Conservation (phyloP, 2,329 filamentous ascomycete genomes). For the Alternaria metachromatica region DNA sequence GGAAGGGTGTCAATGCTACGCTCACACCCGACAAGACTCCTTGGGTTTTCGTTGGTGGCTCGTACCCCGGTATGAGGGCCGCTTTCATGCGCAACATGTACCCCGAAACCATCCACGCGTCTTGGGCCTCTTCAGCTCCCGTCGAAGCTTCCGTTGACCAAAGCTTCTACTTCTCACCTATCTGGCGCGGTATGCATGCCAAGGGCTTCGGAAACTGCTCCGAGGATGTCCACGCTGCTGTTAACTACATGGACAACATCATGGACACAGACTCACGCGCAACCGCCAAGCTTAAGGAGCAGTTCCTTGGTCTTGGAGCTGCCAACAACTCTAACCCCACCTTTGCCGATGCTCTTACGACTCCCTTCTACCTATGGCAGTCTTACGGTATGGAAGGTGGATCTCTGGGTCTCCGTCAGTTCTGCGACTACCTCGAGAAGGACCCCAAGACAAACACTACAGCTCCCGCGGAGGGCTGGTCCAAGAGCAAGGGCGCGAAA, state of each 20-base stretch:
- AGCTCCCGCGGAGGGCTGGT: conserved; percentile 52
- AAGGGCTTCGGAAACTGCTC: conserved; percentile 57
- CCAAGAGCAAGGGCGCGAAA: conserved; percentile 49
- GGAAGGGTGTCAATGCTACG: conserved; percentile 41
- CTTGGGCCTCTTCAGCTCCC: conserved; percentile 47
- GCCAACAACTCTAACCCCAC: conserved; percentile 55
- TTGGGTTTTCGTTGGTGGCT: conserved; percentile 50
- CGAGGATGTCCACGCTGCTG: conserved; percentile 56
- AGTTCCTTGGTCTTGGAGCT: conserved; percentile 57
- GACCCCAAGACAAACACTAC: conserved; percentile 47
- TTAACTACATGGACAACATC: conserved; percentile 57
- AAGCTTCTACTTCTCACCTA: conserved; percentile 59
- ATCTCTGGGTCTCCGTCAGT: conserved; percentile 41
- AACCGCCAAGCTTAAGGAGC: conserved; percentile 53
- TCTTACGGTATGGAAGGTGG: conserved; percentile 51
- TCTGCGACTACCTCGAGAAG: conserved; percentile 58
- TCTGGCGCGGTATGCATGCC: conserved; percentile 55
- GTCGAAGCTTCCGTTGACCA: conserved; percentile 58
- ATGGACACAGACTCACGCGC: conserved; percentile 44
- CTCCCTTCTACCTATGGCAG: conserved; percentile 54
- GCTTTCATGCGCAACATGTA: conserved; percentile 50
- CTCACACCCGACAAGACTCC: conserved; percentile 46
- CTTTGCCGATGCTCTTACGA: conserved; percentile 54
- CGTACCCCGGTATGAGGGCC: conserved; percentile 48
- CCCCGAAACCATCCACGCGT: conserved; percentile 48